phyloP scores from a whole-genome alignment of 2,329 filamentous ascomycete genomes.

The Penicillium janthinellum region DNA sequence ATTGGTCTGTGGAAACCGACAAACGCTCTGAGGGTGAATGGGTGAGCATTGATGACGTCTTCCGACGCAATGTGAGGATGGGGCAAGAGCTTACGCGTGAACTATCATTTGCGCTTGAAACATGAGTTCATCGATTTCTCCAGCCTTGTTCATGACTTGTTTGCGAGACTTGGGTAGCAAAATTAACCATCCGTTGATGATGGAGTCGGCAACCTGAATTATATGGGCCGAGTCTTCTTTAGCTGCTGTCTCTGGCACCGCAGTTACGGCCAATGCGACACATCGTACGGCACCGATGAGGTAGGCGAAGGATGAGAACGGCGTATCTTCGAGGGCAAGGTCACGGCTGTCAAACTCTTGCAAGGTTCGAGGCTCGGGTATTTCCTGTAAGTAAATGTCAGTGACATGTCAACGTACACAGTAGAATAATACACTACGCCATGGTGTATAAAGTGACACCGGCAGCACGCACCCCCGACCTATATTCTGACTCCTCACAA shows the following conservation, averaged over 20 bases:
- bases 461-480: conserved; percentile 28
- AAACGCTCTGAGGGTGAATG: too few relatives aligned
- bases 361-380: conserved; percentile 29
- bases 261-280: conserved; percentile 31
- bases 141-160: conserved; percentile 34
- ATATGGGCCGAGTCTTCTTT: conserved; percentile 25
- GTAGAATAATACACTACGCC: too few relatives aligned
- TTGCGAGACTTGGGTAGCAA: conserved; percentile 39
- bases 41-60: too few relatives aligned
- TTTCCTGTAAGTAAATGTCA: conserved; percentile 7
- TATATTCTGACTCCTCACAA: conserved; percentile 38
- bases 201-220: conserved; percentile 40
- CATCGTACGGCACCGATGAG: conserved; percentile 34
- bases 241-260: conserved; percentile 3
- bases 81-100: conserved; percentile 34
- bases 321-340: conserved; percentile 24
- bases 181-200: conserved; percentile 44
- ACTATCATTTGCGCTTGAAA: conserved; percentile 83
- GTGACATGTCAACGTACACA: too few relatives aligned
- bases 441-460: too few relatives aligned
- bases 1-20: too few relatives aligned
- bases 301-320: conserved; percentile 40
- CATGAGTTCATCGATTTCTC: conserved; percentile 59
- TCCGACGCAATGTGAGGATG: too few relatives aligned
- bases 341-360: conserved; percentile 38